Evolutionary conservation across 352 stramenopile genomes (phyloP), one percentile per base, ranked within the genome.

Genomic region (Globisporangium okanoganense): DNA sequence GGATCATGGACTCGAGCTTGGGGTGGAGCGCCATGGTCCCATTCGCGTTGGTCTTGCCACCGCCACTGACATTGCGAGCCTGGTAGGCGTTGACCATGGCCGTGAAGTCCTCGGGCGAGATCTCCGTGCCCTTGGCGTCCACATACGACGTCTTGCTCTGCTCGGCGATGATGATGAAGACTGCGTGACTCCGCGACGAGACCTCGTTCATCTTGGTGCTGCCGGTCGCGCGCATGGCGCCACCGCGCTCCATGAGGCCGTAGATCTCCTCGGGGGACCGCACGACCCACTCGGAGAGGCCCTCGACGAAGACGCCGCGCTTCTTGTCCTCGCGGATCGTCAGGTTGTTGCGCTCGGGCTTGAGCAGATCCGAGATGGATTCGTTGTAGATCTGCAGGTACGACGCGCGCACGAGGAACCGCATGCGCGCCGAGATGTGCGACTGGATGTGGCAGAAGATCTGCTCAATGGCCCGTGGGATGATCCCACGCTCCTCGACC

Each of bases 311-410:
- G 9, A 98, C 92, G 14, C 94, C 94, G 49, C 88, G 74, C 48
- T 92, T 94, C 71, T 94, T 88, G 69, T 98, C 92, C 64, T 98
- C 94, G 45, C 94, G 79, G 45, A 98, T 98, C n/a, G 87, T 88
- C 20, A 98, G 66, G 58, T 97, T 97, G 54, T 73, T 85, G 7
- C 90, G 78, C 63, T 98, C 94, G 14, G 90, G 88, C 75, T 98
- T 98, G 53, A 98, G 86, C 55, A 98, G 65, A 64, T 98, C 94
- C 16, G 87, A 97, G 61, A 98, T 98, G 36, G 77, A 89, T 62
- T 98, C 93, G 71, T 98, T 98, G 82, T 98, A 98, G 65, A 98
- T 98, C 66, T 98, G 91, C 49, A 98, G 60, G 63, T 97, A 98
- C 29, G 83, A 96, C 20, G 89, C 92, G 27, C 92, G 88, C 38